phyloP scores from a whole-genome alignment of 352 stramenopile species.

The Phytophthora palmivora region DNA sequence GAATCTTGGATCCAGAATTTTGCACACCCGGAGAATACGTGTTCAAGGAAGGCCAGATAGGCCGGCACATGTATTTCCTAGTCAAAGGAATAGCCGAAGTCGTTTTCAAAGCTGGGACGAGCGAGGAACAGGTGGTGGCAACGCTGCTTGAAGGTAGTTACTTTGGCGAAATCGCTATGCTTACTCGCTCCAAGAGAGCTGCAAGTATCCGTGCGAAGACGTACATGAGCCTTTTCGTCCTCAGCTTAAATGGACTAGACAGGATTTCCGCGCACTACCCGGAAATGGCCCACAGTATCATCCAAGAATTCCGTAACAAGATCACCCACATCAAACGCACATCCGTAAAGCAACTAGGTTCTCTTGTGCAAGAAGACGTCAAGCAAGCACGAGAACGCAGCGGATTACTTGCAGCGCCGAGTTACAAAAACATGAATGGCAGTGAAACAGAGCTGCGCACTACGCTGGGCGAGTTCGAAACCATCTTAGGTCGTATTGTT shows the following conservation, averaged over 20 bases:
- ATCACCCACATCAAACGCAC: constrained; percentile 83
- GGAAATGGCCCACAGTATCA: constrained; percentile 80
- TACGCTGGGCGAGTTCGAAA: constrained; percentile 65
- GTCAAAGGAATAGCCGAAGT: constrained; percentile 80
- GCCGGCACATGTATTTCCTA: constrained; percentile 88
- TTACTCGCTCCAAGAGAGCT: constrained; percentile 78
- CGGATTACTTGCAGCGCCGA: constrained; percentile 33
- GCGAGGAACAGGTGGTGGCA: constrained; percentile 61
- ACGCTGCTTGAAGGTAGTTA: constrained; percentile 77
- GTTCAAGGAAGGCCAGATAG: constrained; percentile 84
- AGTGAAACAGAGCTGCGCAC: constrained; percentile 50
- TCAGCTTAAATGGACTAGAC: constrained; percentile 76
- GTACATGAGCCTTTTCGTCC: constrained; percentile 80
- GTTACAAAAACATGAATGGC: constrained; percentile 1
- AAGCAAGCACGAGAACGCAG: constrained; percentile 45
- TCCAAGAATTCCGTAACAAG: constrained; percentile 82
- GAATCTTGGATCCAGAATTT: constrained; percentile 81
- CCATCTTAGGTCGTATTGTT: constrained; percentile 60
- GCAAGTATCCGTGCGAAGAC: constrained; percentile 84
- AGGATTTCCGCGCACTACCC: constrained; percentile 80
- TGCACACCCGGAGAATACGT: constrained; percentile 83
- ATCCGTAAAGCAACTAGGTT: constrained; percentile 41
- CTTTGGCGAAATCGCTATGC: constrained; percentile 87
- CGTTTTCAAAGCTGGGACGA: constrained; percentile 65
- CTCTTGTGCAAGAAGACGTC: constrained; percentile 42